phyloP scores from a whole-genome alignment of 441 rosid genomes.

The Theobroma grandiflorum region DNA sequence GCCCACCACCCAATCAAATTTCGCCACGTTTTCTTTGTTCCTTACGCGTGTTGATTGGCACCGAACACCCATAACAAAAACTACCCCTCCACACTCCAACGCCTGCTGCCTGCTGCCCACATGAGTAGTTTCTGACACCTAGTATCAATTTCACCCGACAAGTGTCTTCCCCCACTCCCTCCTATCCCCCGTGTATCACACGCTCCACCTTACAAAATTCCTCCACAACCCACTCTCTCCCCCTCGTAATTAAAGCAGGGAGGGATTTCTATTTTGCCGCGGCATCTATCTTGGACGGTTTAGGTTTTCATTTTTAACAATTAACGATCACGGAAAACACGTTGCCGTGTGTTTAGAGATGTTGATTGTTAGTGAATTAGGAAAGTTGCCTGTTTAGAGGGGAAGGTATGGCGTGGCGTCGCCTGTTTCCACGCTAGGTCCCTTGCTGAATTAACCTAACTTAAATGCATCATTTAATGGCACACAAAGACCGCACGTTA shows the following conservation, averaged over 20 bases:
- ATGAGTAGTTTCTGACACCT: constrained; percentile 28
- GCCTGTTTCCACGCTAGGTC: neutral
- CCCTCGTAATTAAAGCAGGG: too few relatives aligned
- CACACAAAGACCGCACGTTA: neutral
- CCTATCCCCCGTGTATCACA: neutral
- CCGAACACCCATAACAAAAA: neutral
- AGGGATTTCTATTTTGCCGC: too few relatives aligned
- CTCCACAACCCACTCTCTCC: neutral
- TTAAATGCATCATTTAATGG: neutral
- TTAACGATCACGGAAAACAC: neutral
- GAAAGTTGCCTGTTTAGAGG: neutral
- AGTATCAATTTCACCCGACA: constrained; percentile 33
- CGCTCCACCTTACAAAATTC: constrained; percentile 9
- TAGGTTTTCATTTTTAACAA: neutral
- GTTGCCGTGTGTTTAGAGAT: neutral
- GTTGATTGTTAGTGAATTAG: neutral
- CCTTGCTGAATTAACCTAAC: neutral
- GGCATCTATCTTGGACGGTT: too few relatives aligned
- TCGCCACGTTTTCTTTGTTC: constrained; percentile 8
- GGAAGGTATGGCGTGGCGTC: neutral
- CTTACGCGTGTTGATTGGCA: constrained; percentile 13
- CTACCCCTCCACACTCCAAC: neutral
- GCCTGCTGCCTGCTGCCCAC: neutral
- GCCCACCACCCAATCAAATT: neutral
- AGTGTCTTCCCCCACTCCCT: neutral